phyloP scores from a whole-genome alignment of 176 grass and related monocot genomes.

The Aegilops speltoides region DNA sequence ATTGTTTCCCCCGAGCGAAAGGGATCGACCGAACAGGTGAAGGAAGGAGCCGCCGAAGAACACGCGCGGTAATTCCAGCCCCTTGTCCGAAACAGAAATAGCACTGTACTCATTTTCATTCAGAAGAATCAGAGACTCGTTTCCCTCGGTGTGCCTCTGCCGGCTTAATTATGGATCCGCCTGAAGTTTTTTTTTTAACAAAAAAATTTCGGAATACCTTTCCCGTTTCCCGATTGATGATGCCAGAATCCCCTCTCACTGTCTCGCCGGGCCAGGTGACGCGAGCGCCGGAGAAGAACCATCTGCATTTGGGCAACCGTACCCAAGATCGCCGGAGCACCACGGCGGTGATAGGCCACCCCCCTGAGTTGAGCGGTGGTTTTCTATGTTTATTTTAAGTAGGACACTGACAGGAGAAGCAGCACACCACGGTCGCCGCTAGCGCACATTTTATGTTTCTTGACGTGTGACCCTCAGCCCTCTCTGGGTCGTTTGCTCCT shows the following conservation, averaged over 20 bases:
- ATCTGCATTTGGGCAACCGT: background rate
- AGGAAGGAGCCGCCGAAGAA: constrained; percentile 15
- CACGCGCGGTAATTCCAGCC: background rate
- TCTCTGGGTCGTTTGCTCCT: background rate
- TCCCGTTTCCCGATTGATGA: background rate
- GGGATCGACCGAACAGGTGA: background rate
- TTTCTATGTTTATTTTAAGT: background rate
- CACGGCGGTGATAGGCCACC: too few relatives aligned
- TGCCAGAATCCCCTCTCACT: background rate
- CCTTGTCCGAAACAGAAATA: background rate
- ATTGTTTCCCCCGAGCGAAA: background rate
- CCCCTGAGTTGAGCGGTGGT: background rate
- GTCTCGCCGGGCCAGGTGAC: background rate
- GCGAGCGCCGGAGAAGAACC: background rate
- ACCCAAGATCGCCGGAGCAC: background rate
- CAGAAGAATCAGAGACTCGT: background rate
- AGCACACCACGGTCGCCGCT: background rate
- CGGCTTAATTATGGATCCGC: background rate
- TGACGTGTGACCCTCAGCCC: background rate
- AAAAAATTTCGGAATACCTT: background rate
- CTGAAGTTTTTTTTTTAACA: background rate
- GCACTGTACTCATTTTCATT: background rate
- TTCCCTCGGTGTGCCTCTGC: background rate
- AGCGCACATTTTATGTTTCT: background rate
- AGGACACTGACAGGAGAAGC: background rate